Evolutionary conservation across 192 early-diverging fungal genomes (phyloP).

Genomic region (Dissophora ornata): DNA sequence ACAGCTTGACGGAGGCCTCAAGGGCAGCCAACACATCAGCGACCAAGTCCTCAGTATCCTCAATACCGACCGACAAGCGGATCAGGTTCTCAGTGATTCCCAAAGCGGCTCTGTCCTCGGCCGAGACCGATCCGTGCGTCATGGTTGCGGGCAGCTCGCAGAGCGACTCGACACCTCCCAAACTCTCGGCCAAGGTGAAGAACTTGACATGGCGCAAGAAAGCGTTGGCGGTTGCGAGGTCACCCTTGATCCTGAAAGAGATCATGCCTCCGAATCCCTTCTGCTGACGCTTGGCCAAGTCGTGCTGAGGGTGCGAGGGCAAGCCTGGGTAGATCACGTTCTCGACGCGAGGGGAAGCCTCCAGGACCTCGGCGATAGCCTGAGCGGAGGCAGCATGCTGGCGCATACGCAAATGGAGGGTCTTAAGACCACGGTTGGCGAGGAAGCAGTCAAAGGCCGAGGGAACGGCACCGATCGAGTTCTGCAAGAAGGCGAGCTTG

Average conservation of each 20-base stretch:
- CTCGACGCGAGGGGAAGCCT: constrained; percentile 76
- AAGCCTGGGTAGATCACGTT: constrained; percentile 96
- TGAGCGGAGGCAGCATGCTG: constrained; percentile 89
- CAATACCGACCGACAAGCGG: constrained; percentile 92
- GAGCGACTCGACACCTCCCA: constrained; percentile 96
- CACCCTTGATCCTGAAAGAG: constrained; percentile 90
- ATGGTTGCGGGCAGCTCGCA: constrained; percentile 95
- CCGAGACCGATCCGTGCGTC: constrained; percentile 93
- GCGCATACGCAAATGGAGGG: constrained; percentile 94
- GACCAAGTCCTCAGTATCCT: constrained; percentile 87
- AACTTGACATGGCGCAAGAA: constrained; percentile 84
- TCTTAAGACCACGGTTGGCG: constrained; percentile 95
- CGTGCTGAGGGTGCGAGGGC: constrained; percentile 90
- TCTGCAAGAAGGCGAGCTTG: constrained; percentile 92
- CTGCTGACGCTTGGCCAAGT: constrained; percentile 88
- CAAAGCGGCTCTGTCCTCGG: constrained; percentile 84
- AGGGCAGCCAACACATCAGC: constrained; percentile 42
- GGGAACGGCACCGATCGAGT: constrained; percentile 96
- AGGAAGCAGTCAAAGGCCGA: constrained; percentile 97
- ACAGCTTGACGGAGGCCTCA: constrained; percentile 47
- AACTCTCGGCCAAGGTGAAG: constrained; percentile 95
- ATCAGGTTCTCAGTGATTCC: constrained; percentile 96
- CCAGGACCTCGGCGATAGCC: constrained; percentile 83
- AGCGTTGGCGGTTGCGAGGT: constrained; percentile 79
- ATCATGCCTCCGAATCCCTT: constrained; percentile 97